phyloP scores from a whole-genome alignment of 1,139 yeast species.

The Geotrichum candidum region DNA sequence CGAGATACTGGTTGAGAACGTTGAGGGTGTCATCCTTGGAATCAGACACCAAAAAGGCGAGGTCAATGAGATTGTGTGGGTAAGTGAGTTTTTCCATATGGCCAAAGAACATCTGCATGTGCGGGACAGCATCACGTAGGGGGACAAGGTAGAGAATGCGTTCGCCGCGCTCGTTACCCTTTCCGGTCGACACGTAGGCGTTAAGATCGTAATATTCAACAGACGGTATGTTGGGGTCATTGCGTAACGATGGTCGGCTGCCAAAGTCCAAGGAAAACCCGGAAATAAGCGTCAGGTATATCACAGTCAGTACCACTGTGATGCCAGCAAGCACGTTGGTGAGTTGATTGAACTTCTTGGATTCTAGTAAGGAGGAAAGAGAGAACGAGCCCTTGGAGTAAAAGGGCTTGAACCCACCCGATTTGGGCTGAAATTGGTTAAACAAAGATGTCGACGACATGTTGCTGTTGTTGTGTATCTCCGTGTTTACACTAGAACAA shows the following conservation, averaged over 20 bases:
- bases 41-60: conserved; percentile 61
- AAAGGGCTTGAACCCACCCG: neutral
- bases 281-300: neutral
- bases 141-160: conserved; percentile 60
- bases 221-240: conserved; percentile 31
- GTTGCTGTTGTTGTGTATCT: conserved; percentile 4
- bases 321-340: neutral
- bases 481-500: neutral
- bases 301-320: neutral
- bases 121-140: conserved; percentile 62
- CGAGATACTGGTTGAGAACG: conserved; percentile 42
- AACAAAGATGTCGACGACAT: neutral
- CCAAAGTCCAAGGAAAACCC: neutral
- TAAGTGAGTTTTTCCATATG: conserved; percentile 56
- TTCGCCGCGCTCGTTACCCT: conserved; percentile 56
- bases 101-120: conserved; percentile 57
- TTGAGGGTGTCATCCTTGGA: conserved; percentile 61
- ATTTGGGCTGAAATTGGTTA: neutral
- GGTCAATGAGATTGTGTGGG: conserved; percentile 60
- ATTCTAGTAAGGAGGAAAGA: neutral
- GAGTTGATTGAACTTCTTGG: neutral
- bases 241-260: conserved; percentile 21
- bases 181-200: conserved; percentile 45
- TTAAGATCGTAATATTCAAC: conserved; percentile 52
- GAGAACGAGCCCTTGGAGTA: neutral